Percentiles rank a stretch among this genome's conserved stretches.
Evolutionary conservation across 768 basidiomycete species (phyloP).

Genomic region (Mrakia frigida): DNA sequence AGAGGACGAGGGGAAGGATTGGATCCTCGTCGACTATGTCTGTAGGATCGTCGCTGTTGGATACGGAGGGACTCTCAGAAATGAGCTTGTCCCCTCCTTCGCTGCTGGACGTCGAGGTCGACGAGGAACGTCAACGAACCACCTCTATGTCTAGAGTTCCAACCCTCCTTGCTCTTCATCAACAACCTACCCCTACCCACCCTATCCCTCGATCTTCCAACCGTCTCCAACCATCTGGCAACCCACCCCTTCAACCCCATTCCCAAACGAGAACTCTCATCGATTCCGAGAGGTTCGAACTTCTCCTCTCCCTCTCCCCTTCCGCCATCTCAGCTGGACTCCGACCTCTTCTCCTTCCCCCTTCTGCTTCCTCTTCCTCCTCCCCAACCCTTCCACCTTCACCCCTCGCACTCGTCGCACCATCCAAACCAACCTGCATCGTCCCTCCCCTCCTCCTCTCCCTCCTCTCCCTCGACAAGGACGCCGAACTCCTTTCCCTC

Average conservation of each 20-base stretch:
- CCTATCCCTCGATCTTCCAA: neutral
- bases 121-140: neutral
- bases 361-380: too few relatives aligned
- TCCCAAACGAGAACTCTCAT: neutral
- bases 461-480: constrained; percentile 10
- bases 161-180: neutral
- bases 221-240: neutral
- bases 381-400: neutral
- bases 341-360: neutral
- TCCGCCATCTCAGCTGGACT: constrained; percentile 1
- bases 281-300: constrained; percentile 4
- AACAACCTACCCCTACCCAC: neutral
- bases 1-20: neutral
- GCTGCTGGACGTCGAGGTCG: neutral
- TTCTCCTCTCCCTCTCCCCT: constrained; percentile 5
- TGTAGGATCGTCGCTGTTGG: neutral
- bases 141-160: constrained; percentile 4
- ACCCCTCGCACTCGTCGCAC: neutral
- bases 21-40: neutral
- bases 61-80: neutral
- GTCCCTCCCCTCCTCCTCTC: constrained; percentile 3
- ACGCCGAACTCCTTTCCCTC: constrained; percentile 1
- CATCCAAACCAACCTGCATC: neutral
- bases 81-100: neutral
- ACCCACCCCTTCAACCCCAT: neutral